A percentile compares a stretch with the other conserved stretches of the same genome.
These are phyloP conservation scores for Dioscorea dumetorum DNA, from an alignment of 106 monocot genomes.

Conservation along the genomic window DNA sequence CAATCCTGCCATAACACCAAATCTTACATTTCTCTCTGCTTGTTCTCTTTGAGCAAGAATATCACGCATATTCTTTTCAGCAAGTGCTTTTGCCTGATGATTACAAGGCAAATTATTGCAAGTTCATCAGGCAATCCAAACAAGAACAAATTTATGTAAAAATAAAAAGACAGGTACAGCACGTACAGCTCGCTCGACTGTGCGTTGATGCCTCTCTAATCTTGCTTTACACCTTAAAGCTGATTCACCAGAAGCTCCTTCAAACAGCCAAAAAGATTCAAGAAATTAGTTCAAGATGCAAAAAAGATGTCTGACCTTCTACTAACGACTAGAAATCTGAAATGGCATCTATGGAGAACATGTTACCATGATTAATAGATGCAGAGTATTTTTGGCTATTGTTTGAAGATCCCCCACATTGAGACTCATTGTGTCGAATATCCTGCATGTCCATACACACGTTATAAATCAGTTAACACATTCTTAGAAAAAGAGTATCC, in stretches of 20 bases:
- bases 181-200: constrained; percentile 78
- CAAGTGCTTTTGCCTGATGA: constrained; percentile 87
- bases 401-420: constrained; percentile 25
- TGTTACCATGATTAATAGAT: constrained; percentile 42
- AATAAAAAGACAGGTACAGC: not conserved
- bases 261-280: not conserved
- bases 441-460: constrained; percentile 32
- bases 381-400: constrained; percentile 16
- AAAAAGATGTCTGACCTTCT: too few species aligned
- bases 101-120: not conserved
- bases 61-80: constrained; percentile 89
- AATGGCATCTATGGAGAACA: not conserved
- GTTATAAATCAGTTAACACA: not conserved
- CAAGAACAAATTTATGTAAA: not conserved
- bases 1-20: not conserved
- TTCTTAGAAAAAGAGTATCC: not conserved
- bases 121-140: too few species aligned
- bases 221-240: constrained; percentile 80
- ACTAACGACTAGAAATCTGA: too few species aligned
- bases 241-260: constrained; percentile 57
- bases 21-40: constrained; percentile 84
- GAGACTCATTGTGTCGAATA: constrained; percentile 20
- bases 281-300: too few species aligned
- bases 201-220: constrained; percentile 77
- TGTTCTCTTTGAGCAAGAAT: constrained; percentile 86